phyloP scores from a whole-genome alignment of 1,284 basidiomycete genomes.

The Papiliotrema flavescens region DNA sequence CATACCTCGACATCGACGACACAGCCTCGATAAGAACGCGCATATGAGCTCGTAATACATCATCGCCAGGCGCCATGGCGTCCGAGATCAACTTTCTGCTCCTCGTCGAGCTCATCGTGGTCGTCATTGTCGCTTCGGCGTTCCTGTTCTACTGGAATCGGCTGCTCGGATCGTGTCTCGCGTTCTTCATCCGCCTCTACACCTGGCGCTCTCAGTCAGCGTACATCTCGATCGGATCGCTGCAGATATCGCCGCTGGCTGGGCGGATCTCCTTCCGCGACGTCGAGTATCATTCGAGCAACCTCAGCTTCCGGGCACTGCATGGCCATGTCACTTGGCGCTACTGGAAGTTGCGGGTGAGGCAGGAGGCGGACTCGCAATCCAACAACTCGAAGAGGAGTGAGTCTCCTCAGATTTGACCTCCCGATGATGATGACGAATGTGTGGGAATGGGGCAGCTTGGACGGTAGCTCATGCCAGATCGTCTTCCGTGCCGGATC shows the following conservation, averaged over 20 bases:
- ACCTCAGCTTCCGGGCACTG: conserved; percentile 75
- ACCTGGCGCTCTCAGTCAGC: conserved; percentile 45
- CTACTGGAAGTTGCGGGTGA: conserved; percentile 78
- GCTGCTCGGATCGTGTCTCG: conserved; percentile 64
- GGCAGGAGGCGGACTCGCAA: conserved; percentile 51
- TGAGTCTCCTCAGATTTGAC: conserved; percentile 11
- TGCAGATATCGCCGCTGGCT: conserved; percentile 82
- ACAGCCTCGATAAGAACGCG: background rate
- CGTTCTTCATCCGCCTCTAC: conserved; percentile 38
- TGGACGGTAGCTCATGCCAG: conserved; percentile 9
- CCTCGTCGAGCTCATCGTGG: conserved; percentile 66
- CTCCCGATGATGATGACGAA: too few relatives aligned
- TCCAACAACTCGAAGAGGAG: conserved; percentile 29
- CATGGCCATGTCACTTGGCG: conserved; percentile 83
- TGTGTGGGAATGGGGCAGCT: too few relatives aligned
- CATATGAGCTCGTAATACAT: background rate
- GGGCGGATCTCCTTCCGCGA: conserved; percentile 83
- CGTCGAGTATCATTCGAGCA: conserved; percentile 80
- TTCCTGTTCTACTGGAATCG: conserved; percentile 91
- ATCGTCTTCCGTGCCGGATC: conserved; percentile 66
- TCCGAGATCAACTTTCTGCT: conserved; percentile 52
- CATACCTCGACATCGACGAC: background rate
- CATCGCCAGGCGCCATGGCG: background rate
- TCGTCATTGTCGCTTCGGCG: conserved; percentile 61
- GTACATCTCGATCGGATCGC: conserved; percentile 57